A percentile compares a stretch with the other conserved stretches of the same genome.
These are phyloP conservation scores for Yarrowia sp. DNA, from an alignment of 805 yeast genomes.

Conservation along the genomic window DNA sequence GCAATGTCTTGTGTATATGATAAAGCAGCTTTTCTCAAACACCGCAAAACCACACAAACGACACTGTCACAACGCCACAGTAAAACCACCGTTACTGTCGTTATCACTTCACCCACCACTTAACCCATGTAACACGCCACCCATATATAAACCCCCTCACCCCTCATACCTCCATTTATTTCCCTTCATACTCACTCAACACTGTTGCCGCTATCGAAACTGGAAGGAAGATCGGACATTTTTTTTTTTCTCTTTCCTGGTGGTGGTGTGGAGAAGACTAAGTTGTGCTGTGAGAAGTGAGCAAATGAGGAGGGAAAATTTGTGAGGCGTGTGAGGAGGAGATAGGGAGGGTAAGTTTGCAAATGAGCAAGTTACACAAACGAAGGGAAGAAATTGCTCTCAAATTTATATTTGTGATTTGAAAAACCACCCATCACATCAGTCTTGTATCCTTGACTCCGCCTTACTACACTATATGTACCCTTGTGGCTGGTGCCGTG, in stretches of 20 bases:
- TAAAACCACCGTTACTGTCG: too few relatives aligned
- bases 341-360: background rate
- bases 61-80: too few relatives aligned
- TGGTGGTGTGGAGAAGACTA: background rate
- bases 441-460: too few relatives aligned
- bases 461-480: background rate
- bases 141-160: background rate
- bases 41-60: too few relatives aligned
- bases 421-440: too few relatives aligned
- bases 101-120: background rate
- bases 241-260: background rate
- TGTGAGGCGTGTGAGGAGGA: background rate
- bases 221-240: constrained; percentile 26
- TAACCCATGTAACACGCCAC: background rate
- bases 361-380: background rate
- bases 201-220: constrained; percentile 26
- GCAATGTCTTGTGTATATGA: too few relatives aligned
- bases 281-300: background rate
- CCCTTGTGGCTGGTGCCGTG: constrained; percentile 18
- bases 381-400: background rate
- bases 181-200: constrained; percentile 3
- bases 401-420: background rate
- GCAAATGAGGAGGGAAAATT: background rate
- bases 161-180: background rate
- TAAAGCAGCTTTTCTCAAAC: too few relatives aligned